A percentile compares a stretch with the other conserved stretches of the same genome.
Evolutionary conservation across 2,329 filamentous ascomycete genomes (phyloP).

Genomic region (Colletotrichum sp.): DNA sequence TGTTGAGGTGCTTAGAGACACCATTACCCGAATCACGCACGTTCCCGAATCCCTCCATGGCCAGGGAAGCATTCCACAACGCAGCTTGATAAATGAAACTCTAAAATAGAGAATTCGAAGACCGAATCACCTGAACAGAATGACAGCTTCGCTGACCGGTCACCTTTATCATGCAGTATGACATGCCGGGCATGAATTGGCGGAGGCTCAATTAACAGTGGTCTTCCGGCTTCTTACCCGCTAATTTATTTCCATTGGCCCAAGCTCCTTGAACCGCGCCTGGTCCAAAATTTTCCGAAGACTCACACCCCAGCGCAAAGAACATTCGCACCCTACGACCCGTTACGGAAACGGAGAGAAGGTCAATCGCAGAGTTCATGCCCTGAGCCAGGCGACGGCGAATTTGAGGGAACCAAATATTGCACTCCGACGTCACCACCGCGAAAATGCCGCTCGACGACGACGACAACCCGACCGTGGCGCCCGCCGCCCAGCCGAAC

Average conservation of each 20-base stretch:
- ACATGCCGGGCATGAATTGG: neutral
- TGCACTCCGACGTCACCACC: neutral
- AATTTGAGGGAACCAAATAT: neutral
- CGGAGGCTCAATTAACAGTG: neutral
- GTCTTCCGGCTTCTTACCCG: neutral
- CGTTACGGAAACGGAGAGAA: neutral
- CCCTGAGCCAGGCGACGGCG: neutral
- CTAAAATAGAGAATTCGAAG: neutral
- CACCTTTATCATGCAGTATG: neutral
- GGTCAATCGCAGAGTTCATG: neutral
- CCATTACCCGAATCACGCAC: neutral
- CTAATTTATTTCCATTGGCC: neutral
- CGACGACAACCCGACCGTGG: conserved; percentile 41
- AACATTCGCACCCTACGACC: neutral
- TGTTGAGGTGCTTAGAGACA: neutral
- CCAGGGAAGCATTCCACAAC: neutral
- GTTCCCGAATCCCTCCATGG: neutral
- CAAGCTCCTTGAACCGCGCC: neutral
- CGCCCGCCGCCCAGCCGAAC: conserved; percentile 25
- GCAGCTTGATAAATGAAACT: neutral
- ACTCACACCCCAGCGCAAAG: neutral
- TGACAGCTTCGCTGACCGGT: neutral
- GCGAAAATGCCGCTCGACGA: conserved; percentile 46
- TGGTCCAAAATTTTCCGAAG: neutral
- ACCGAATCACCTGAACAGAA: neutral